These are phyloP conservation scores for Ceratobasidium sp. DNA, from an alignment of 1,284 basidiomycete species.

Conservation along the genomic window DNA sequence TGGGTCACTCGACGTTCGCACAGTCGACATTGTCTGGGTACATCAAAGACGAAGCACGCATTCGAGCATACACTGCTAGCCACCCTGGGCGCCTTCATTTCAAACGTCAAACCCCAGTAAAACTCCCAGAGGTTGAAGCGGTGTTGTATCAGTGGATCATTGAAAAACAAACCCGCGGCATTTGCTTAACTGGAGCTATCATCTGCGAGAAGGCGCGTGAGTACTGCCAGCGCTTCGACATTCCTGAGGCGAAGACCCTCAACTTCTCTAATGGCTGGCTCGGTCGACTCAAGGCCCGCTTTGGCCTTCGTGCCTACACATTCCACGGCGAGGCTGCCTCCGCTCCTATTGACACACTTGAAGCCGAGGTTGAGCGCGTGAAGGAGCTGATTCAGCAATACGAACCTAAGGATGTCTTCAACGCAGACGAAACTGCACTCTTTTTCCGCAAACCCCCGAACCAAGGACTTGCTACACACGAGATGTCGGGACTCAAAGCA, in stretches of 20 bases:
- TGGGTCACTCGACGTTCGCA: neutral
- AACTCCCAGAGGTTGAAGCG: constrained; percentile 53
- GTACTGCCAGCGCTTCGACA: constrained; percentile 1
- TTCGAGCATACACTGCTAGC: neutral
- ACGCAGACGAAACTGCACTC: constrained; percentile 56
- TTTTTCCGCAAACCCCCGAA: constrained; percentile 51
- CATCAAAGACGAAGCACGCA: neutral
- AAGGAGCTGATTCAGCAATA: neutral
- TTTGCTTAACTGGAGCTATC: constrained; percentile 9
- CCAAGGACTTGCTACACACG: constrained; percentile 48
- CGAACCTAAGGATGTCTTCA: constrained; percentile 53
- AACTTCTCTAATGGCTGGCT: constrained; percentile 11
- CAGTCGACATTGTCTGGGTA: neutral
- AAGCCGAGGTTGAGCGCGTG: constrained; percentile 4
- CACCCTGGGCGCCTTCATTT: neutral
- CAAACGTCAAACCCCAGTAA: constrained; percentile 20
- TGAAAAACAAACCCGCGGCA: constrained; percentile 49
- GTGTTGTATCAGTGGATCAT: constrained; percentile 54
- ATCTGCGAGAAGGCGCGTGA: constrained; percentile 6
- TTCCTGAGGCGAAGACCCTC: neutral
- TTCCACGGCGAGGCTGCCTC: constrained; percentile 48
- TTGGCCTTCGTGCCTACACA: constrained; percentile 48
- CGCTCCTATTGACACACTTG: constrained; percentile 6
- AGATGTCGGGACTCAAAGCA: constrained; percentile 49
- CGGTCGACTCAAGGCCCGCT: neutral